Base-by-base conservation (phyloP, 2,329 filamentous ascomycete genomes). In the Claviceps africana region DNA sequence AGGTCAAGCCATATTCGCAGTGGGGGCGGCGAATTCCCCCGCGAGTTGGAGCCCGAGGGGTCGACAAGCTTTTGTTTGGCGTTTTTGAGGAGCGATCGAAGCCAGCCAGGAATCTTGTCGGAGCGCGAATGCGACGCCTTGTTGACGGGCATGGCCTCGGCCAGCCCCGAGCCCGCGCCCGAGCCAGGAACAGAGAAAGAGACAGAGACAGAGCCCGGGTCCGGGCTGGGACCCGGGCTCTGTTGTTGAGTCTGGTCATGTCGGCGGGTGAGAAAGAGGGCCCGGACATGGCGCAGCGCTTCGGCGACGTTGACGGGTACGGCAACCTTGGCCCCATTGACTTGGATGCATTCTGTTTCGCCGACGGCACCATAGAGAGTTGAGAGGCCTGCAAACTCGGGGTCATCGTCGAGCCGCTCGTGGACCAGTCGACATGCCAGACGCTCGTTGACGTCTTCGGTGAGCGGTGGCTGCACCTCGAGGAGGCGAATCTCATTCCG, bases 381-480 rank as follows among this genome's bases (percentile, higher is more conserved):
- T 5, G 64, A 64, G 22, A 66, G 60, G 52, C 59, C 64, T 54
- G 64, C 60, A 45, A 60, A 64, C 40, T 65, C 59, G 46, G 53
- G 52, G 10, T 56, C 49, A 8, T 62, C 55, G 46, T 52, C 60
- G 39, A 67, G 60, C 2, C 56, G 55, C 33, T 61, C 54, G 22
- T 61, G 64, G 28, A 68, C 56, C 28, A 68, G 56, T 15, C 66
- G 66, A 50, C 64, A 67, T n/a, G 61, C 59, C 42, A 67, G 53
- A 9, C 58, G 57, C 25, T 66, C 65, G 25, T 57, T 58, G 50
- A 64, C 54, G 45, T 53, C 56, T 55, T 55, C 57, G 28, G 52
- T 56, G 13, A 57, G 52, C 17, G 60, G 53, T 8, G 65, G 59
- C 45, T 64, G 60, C 39, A 68, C 56, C 56, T 67, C 65, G 10